Base-by-base conservation (phyloP, 2,329 filamentous ascomycete species). In the Apiospora sp. region DNA sequence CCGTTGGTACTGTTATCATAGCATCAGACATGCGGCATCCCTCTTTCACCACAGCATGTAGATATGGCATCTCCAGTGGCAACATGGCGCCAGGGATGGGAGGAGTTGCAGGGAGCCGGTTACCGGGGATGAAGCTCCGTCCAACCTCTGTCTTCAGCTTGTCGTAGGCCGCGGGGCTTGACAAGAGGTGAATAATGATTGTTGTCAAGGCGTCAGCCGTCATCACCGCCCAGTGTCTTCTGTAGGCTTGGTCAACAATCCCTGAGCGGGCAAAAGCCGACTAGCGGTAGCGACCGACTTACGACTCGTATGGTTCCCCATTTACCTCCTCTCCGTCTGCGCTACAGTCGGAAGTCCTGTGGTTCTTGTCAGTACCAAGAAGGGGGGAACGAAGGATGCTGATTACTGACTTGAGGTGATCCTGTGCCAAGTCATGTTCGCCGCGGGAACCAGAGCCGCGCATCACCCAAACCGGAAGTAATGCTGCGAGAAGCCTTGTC, bases 141-240 rank as follows among this genome's bases (percentile, higher is more conserved):
- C 76, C 76, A 37, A 84, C 74, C 61, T 77, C 75, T 0, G 71
- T 43, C n/a, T 67, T 69, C 61, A 78, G 75, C 51, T 73, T 74
- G 34, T 34, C 22, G 44, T 78, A 78, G 19, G 73, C 71, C 3
- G 54, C 22, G 0, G 86, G 86, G 43, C 82, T 84, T 12, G 82
- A 85, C 27, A 83, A 81, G 71, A 89, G 78, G 76, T 86, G 83
- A 24, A 88, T 81, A 54, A 89, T 68, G 5, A 84, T 86, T 71
- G 84, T 80, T 1, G 87, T 83, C 4, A 89, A 81, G 4, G 84
- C 83, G 0, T 84, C 85, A 0, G 87, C 84, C 0, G 86, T 87
- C 14, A 85, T 87, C 73, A 89, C 87, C 1, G 86, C 86, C 4
- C 87, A 87, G 3, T 86, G 87, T 5, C 86, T 81, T 71, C 79